Evolutionary conservation across 441 rosid genomes (phyloP), one percentile per base, ranked within the genome.

Genomic region (Erysimum cheiri): DNA sequence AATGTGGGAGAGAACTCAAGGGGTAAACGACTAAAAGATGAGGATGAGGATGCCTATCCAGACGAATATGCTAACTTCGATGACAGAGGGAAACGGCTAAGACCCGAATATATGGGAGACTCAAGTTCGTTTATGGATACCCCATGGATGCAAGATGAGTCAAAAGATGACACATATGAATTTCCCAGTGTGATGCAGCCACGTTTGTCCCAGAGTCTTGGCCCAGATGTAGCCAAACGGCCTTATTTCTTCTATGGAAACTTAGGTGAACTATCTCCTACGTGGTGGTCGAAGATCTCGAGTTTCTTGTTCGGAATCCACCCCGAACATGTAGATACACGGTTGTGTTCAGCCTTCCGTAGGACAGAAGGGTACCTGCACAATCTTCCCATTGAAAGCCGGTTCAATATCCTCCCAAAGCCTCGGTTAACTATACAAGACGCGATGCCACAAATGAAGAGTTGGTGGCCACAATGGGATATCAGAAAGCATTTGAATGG

Each of bases 401-500:
- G 98, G 72, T 87, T 78, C 68, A 81, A 77, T 69, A 72, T 88
- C 48, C 79, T 70, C 67, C 92, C 95, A 8, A 80, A 77, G 70
- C 80, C 95, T 13, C 85, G 82, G 8, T 68, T 84, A 83, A 86
- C 92, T 63, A 75, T 92, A 37, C 75, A 80, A 78, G 91, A 92
- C 15, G 93, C 87, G 37, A 64, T 92, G 54, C 93, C 96, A 2
- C 81, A 77, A 47, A 61, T 78, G 35, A 88, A 83, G 84, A 87
- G 85, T 65, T 95, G 98, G 96, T 90, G 98, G 96, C 98, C 99
- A 31, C 78, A 81, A 14, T 92, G 99, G 98, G 99, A 95, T 82
- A 80, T 94, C 1, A 87, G 99, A 88, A 87, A 80, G 78, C 88
- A 89, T 60, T 40, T 95, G 74, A 76, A 37, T 59, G 82, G 70